phyloP scores from a whole-genome alignment of 2,329 filamentous ascomycete species.

The Penicillium janthinellum region DNA sequence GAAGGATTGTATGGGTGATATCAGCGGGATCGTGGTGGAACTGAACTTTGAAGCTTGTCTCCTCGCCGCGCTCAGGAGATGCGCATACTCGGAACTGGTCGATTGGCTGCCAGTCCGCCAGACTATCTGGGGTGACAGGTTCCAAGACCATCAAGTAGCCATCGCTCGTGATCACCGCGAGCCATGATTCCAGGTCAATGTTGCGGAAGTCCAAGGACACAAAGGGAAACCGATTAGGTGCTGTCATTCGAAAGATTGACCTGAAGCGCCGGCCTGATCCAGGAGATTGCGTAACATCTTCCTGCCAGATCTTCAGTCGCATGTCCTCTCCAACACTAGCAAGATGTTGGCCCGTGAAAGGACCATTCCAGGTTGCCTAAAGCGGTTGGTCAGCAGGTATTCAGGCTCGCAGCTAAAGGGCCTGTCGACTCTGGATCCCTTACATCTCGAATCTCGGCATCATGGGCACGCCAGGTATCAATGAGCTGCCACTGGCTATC shows the following conservation, averaged over 20 bases:
- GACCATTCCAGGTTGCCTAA: conserved; percentile 90
- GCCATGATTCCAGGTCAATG: conserved; percentile 78
- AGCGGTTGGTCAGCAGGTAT: conserved; percentile 23
- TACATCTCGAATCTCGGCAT: conserved; percentile 86
- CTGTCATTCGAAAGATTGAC: conserved; percentile 61
- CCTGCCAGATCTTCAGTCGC: conserved; percentile 88
- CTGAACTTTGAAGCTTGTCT: conserved; percentile 80
- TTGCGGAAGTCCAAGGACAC: conserved; percentile 85
- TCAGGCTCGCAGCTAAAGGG: neutral
- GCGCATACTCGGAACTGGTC: conserved; percentile 75
- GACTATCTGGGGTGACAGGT: conserved; percentile 78
- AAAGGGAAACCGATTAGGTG: conserved; percentile 69
- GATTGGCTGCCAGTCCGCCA: conserved; percentile 73
- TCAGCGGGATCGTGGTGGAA: conserved; percentile 80
- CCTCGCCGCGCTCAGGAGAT: conserved; percentile 74
- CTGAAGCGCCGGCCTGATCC: conserved; percentile 78
- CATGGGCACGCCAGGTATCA: conserved; percentile 88
- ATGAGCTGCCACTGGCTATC: conserved; percentile 76
- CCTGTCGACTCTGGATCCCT: conserved; percentile 33
- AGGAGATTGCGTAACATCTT: conserved; percentile 78
- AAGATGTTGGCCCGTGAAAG: conserved; percentile 83
- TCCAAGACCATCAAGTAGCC: conserved; percentile 80
- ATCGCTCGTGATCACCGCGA: conserved; percentile 81
- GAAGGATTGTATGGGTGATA: conserved; percentile 74
- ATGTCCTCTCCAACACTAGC: conserved; percentile 89